A percentile compares a stretch with the other conserved stretches of the same genome.
phyloP scores from a whole-genome alignment of 2,329 filamentous ascomycete species.

The Cercospora janseana region DNA sequence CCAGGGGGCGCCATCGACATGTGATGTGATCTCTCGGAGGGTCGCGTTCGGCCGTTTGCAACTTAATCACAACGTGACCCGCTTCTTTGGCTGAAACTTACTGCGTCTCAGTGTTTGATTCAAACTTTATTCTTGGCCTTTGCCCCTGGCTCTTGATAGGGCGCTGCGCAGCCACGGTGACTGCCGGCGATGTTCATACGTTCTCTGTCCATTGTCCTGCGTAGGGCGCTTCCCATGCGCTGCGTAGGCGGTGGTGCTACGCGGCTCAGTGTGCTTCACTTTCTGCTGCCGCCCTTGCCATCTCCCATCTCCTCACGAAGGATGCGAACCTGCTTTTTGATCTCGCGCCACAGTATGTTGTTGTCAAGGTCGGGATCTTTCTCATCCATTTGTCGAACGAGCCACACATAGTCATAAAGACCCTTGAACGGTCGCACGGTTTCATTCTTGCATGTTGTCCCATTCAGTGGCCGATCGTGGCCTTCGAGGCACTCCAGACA shows the following conservation, averaged over 20 bases:
- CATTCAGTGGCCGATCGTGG: slow-evolving; percentile 24
- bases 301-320: slow-evolving; percentile 58
- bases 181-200: too few relatives aligned
- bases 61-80: too few relatives aligned
- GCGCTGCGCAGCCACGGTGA: too few relatives aligned
- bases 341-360: slow-evolving; percentile 58
- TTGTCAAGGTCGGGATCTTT: slow-evolving; percentile 49
- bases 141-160: too few relatives aligned
- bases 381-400: slow-evolving; percentile 34
- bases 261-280: slow-evolving; percentile 5
- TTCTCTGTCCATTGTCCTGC: too few relatives aligned
- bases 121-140: too few relatives aligned
- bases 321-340: slow-evolving; percentile 62
- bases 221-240: too few relatives aligned
- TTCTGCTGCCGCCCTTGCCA: slow-evolving; percentile 19
- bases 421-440: slow-evolving; percentile 29
- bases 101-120: too few relatives aligned
- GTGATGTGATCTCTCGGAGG: too few relatives aligned
- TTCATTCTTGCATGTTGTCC: slow-evolving; percentile 28
- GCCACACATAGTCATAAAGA: slow-evolving; percentile 34
- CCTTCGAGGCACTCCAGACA: slow-evolving; percentile 34
- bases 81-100: neutral
- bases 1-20: too few relatives aligned
- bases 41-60: too few relatives aligned
- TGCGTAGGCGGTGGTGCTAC: too few relatives aligned